Evolutionary conservation across 2,329 filamentous ascomycete genomes (phyloP).

Genomic region (Leptographium radiaticola): DNA sequence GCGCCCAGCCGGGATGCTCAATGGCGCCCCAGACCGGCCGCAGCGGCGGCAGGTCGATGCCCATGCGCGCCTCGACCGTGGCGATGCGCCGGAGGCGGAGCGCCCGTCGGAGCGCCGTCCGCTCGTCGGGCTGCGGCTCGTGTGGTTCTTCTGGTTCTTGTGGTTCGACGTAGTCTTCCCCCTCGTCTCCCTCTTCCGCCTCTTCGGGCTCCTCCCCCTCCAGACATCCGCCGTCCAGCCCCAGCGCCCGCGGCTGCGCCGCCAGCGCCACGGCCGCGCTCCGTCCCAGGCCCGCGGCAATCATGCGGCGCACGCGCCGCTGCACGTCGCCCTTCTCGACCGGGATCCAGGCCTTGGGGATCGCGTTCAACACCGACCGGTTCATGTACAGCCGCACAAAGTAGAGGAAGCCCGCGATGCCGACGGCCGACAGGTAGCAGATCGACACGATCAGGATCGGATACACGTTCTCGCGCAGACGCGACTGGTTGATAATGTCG

Average conservation of each 20-base stretch:
- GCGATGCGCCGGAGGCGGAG: conserved; percentile 6
- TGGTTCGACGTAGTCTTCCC: not conserved
- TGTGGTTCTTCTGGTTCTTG: no score
- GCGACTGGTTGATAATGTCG: conserved; percentile 69
- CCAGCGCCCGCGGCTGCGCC: conserved; percentile 44
- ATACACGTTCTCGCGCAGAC: conserved; percentile 51
- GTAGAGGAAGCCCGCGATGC: conserved; percentile 66
- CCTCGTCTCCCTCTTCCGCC: not conserved
- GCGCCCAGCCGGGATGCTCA: conserved; percentile 78
- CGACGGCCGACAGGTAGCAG: conserved; percentile 58
- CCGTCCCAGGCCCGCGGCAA: conserved; percentile 56
- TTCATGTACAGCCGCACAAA: conserved; percentile 77
- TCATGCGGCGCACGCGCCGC: conserved; percentile 60
- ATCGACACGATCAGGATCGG: conserved; percentile 75
- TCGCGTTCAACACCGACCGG: conserved; percentile 61
- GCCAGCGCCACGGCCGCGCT: conserved; percentile 76
- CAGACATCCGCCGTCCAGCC: not conserved
- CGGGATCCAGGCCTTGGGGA: conserved; percentile 78
- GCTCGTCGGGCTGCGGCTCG: not conserved
- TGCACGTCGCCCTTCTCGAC: conserved; percentile 74
- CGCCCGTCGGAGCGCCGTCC: not conserved
- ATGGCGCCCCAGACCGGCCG: conserved; percentile 65
- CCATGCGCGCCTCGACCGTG: conserved; percentile 16
- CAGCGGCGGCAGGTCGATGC: conserved; percentile 36
- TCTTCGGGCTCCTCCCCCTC: not conserved